Base-by-base conservation (phyloP, 2,329 filamentous ascomycete genomes). In the Diaporthe sp. region DNA sequence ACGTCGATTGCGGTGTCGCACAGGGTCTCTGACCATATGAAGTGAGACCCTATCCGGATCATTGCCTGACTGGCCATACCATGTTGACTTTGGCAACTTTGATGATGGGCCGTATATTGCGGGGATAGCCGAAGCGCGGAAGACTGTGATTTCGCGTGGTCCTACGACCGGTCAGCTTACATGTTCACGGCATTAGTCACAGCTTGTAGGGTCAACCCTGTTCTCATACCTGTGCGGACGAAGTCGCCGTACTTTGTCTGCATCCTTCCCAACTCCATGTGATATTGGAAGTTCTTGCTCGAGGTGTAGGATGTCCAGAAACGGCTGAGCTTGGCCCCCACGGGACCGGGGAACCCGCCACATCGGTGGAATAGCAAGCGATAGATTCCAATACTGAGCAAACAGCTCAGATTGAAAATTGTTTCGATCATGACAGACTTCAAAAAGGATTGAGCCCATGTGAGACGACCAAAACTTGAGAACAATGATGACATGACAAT, bases 91-190 rank as follows among this genome's bases (percentile, higher is more conserved):
- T 40, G 78, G 79, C 28, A 73, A 61, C 30, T 74, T 77, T n/a
- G 76, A 77, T n/a, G 76, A 60, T 45, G 78, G 61, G 0, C 77
- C 76, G 45, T 81, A 79, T 10, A 81, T 76, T 19, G 74, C 75
- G 13, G 47, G 58, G 30, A 78, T 73, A 0, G 76, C 79, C 17
- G 77, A 77, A 3, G 75, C 22, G 10, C 47, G 64, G 33, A 70
- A 64, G 42, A 74, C 38, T 6, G 72, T 55, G 13, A 74, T 74
- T 40, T 74, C 66, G 9, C 55, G 42, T 22, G 72, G 72, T 7
- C 72, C 57, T 72, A 35, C 25, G 13, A 13, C 6, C n/a, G 25
- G 33, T 64, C 25, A 55, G 25, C 45, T 61, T 19, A 64, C 4
- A 13, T 40, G 4, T 38, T 2, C 3, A 72, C 15, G n/a, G 42